These are phyloP conservation scores for Aspergillus cavernicola DNA, from an alignment of 495 filamentous ascomycete genomes.

Conservation along the genomic window DNA sequence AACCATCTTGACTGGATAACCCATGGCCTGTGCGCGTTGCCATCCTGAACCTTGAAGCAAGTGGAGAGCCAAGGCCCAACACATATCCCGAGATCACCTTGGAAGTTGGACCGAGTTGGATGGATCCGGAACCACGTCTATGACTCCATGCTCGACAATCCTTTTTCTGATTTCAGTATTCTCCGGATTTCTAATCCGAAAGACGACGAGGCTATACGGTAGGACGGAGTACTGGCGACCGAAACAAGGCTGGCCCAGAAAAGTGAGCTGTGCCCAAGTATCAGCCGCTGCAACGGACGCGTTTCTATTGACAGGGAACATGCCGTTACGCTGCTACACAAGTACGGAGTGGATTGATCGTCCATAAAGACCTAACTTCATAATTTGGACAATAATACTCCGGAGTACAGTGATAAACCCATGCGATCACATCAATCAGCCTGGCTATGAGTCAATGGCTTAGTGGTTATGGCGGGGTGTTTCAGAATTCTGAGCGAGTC, in stretches of 20 bases:
- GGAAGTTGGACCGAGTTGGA: neutral
- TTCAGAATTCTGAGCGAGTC: slow-evolving; percentile 44
- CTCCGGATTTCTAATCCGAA: neutral
- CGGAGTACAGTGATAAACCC: no score
- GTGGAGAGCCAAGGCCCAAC: neutral
- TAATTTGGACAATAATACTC: no score
- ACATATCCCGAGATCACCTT: neutral
- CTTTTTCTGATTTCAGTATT: neutral
- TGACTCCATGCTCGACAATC: neutral
- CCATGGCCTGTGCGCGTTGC: neutral
- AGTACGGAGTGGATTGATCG: no score
- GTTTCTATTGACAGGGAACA: no score
- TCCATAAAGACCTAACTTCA: no score
- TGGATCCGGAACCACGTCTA: neutral
- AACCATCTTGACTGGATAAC: neutral
- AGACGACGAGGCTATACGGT: neutral
- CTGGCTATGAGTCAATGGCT: slow-evolving; percentile 1
- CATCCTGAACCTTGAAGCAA: neutral
- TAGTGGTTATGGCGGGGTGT: slow-evolving; percentile 51
- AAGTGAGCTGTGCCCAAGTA: neutral
- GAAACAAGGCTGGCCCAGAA: neutral
- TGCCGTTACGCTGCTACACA: no score
- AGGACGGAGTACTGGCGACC: slow-evolving; percentile 4
- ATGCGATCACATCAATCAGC: neutral
- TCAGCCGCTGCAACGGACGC: neutral